Evolutionary conservation across 1,284 basidiomycete species (phyloP).

Genomic region (Boletus hoseneyae): DNA sequence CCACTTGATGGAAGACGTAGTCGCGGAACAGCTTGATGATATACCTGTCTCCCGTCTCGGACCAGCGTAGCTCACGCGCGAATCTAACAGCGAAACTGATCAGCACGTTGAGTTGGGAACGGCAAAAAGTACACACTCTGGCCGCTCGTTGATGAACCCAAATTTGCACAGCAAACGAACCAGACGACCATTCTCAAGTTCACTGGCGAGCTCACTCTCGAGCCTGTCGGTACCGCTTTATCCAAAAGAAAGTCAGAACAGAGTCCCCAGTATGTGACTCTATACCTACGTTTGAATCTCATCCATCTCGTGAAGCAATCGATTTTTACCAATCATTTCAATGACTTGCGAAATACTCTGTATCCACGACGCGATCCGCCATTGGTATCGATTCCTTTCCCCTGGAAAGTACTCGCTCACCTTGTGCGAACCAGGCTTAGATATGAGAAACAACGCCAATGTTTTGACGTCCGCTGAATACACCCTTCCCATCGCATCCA

Average conservation of each 20-base stretch:
- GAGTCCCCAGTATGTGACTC: neutral
- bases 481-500: constrained; percentile 72
- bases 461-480: constrained; percentile 86
- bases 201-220: constrained; percentile 82
- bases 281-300: constrained; percentile 69
- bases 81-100: constrained; percentile 55
- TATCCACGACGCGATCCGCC: constrained; percentile 4
- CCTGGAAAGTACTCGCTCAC: constrained; percentile 28
- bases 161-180: constrained; percentile 92
- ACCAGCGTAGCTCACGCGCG: constrained; percentile 93
- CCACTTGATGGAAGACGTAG: constrained; percentile 97
- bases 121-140: constrained; percentile 66
- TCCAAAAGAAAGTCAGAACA: constrained; percentile 3
- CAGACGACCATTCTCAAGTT: constrained; percentile 97
- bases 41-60: constrained; percentile 97
- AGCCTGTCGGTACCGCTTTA: constrained; percentile 75
- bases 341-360: constrained; percentile 80
- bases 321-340: constrained; percentile 68
- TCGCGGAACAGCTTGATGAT: constrained; percentile 98
- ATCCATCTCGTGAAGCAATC: constrained; percentile 80
- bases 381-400: neutral
- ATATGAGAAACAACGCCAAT: constrained; percentile 75
- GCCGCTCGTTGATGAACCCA: constrained; percentile 97
- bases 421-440: constrained; percentile 65
- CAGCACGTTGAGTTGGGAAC: neutral